Conservation (phyloP, 2,329 filamentous ascomycete species). For the Trichoderma brevicompactum region DNA sequence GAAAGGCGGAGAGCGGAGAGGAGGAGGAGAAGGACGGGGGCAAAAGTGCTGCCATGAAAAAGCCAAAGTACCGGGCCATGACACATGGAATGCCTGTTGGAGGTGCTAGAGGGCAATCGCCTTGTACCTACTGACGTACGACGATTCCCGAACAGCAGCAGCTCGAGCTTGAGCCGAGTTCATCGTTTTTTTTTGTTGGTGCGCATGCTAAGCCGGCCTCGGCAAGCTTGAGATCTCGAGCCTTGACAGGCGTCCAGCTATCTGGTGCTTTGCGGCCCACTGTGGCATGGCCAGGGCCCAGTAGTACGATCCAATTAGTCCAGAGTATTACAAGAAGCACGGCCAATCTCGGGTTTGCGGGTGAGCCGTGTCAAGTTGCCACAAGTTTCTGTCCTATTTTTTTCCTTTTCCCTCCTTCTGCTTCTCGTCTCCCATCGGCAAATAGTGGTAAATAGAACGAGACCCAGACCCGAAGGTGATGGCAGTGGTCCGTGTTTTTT, state of each 20-base stretch:
- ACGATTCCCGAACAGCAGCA: neutral
- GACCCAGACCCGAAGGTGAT: too few relatives aligned
- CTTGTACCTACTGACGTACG: neutral
- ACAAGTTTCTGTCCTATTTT: too few relatives aligned
- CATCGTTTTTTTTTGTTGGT: neutral
- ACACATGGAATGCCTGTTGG: neutral
- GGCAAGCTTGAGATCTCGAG: slow-evolving; percentile 20
- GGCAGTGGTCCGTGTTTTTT: too few relatives aligned
- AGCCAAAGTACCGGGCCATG: slow-evolving; percentile 9
- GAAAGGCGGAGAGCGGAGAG: neutral
- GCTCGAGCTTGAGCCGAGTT: neutral
- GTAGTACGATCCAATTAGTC: too few relatives aligned
- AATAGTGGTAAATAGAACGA: too few relatives aligned
- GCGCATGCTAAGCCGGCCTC: slow-evolving; percentile 22
- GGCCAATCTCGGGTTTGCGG: too few relatives aligned
- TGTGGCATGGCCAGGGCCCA: slow-evolving; percentile 6
- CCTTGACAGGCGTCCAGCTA: slow-evolving; percentile 1
- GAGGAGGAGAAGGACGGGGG: neutral
- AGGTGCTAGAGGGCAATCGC: too few relatives aligned
- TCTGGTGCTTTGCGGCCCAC: slow-evolving; percentile 14
- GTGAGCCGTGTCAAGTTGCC: too few relatives aligned
- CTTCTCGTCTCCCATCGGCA: too few relatives aligned
- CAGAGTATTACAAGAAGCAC: too few relatives aligned
- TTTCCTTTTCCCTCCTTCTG: too few relatives aligned
- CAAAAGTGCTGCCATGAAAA: neutral